Evolutionary conservation across 768 basidiomycete species (phyloP).

Genomic region (Lentinula detonsa): DNA sequence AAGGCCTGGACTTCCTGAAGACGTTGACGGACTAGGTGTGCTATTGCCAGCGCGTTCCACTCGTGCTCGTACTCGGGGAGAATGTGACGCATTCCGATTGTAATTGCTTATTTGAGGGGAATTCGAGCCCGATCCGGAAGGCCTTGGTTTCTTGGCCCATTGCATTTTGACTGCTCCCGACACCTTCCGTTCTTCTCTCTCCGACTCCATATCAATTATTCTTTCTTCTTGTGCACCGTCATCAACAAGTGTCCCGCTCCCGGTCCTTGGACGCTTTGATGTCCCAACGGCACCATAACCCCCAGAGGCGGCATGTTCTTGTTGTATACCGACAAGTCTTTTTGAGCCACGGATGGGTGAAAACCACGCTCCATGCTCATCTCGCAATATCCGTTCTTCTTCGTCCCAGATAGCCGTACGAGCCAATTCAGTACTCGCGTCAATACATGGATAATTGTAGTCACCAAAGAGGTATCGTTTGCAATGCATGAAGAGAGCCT

Average conservation of each 20-base stretch:
- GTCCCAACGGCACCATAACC: slow-evolving; percentile 54
- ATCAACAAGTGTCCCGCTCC: neutral
- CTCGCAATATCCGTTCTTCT: slow-evolving; percentile 76
- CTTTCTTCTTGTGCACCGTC: neutral
- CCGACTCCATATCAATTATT: slow-evolving; percentile 3
- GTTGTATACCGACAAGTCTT: slow-evolving; percentile 33
- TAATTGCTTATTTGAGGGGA: neutral
- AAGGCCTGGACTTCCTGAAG: neutral
- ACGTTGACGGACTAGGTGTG: slow-evolving; percentile 10
- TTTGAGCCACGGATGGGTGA: slow-evolving; percentile 48
- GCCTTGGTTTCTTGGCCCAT: neutral
- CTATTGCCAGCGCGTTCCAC: slow-evolving; percentile 20
- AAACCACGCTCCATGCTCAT: slow-evolving; percentile 71
- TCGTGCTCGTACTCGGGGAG: slow-evolving; percentile 14
- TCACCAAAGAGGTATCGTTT: slow-evolving; percentile 83
- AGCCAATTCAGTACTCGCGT: slow-evolving; percentile 76
- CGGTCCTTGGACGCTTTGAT: neutral
- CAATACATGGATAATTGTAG: slow-evolving; percentile 85
- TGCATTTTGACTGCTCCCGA: slow-evolving; percentile 5
- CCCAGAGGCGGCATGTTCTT: slow-evolving; percentile 34
- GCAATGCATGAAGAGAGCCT: slow-evolving; percentile 71
- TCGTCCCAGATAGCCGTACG: slow-evolving; percentile 68
- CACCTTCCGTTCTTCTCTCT: neutral
- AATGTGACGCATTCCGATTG: slow-evolving; percentile 9
- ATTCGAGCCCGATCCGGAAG: neutral